phyloP scores from a whole-genome alignment of 129 eudicot genomes.

The Smallanthus sonchifolius region DNA sequence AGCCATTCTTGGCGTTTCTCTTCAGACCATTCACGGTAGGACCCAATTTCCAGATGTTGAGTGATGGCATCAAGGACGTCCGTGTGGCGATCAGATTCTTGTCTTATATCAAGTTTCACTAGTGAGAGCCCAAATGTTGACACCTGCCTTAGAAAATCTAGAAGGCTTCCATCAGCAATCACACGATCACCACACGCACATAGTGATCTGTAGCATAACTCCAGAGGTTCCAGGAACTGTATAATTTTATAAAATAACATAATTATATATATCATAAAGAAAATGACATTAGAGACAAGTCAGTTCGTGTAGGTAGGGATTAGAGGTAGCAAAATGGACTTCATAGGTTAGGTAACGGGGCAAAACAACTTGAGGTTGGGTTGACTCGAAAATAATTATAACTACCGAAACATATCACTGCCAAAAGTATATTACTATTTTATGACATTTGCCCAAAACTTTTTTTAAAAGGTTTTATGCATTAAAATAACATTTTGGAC shows the following conservation, averaged over 20 bases:
- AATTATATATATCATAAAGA: background rate
- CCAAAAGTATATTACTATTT: background rate
- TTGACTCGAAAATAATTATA: background rate
- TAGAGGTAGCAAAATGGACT: background rate
- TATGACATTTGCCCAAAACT: background rate
- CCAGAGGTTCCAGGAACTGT: conserved; percentile 95
- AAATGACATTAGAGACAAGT: conserved; percentile 1
- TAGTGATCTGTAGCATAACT: conserved; percentile 89
- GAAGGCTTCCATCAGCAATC: conserved; percentile 95
- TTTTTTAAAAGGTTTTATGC: background rate
- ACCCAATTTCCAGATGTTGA: conserved; percentile 82
- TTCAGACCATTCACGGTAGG: conserved; percentile 94
- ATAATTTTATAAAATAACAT: background rate
- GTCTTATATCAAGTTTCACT: conserved; percentile 90
- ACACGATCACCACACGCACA: conserved; percentile 89
- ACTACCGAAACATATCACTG: background rate
- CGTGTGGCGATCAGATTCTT: conserved; percentile 95
- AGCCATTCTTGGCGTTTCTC: conserved; percentile 91
- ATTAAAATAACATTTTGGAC: background rate
- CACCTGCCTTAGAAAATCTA: conserved; percentile 87
- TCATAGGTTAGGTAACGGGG: background rate
- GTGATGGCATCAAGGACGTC: conserved; percentile 96
- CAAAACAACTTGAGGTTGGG: background rate
- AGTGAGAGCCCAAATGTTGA: conserved; percentile 94
- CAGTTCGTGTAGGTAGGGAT: background rate